Conservation (phyloP, 2,329 filamentous ascomycete species). For the Mycosphaerella sp. region DNA sequence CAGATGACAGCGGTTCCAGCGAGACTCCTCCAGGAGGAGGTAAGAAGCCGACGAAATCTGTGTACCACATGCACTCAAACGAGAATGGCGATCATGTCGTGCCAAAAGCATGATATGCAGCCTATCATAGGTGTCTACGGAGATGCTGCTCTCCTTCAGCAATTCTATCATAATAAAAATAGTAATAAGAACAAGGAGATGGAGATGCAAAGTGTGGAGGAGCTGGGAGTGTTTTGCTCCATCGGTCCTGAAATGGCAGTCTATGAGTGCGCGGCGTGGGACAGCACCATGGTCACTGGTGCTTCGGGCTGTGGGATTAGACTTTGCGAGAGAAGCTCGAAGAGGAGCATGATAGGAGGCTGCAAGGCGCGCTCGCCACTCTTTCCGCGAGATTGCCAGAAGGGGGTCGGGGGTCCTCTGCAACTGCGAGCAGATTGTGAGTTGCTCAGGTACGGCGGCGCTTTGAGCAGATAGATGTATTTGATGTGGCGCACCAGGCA, state of each 20-base stretch:
- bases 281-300: slow-evolving; percentile 8
- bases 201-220: slow-evolving; percentile 4
- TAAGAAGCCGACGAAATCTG: neutral
- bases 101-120: slow-evolving; percentile 31
- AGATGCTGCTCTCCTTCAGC: slow-evolving; percentile 23
- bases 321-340: slow-evolving; percentile 29
- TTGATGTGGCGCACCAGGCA: slow-evolving; percentile 1
- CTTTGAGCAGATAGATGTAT: slow-evolving; percentile 23
- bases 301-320: slow-evolving; percentile 28
- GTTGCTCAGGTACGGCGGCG: slow-evolving; percentile 31
- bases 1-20: too few relatives aligned
- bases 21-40: too few relatives aligned
- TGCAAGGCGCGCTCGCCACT: slow-evolving; percentile 25
- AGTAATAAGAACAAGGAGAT: too few relatives aligned
- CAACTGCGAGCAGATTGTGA: slow-evolving; percentile 34
- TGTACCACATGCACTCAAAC: slow-evolving; percentile 34
- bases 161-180: slow-evolving; percentile 3
- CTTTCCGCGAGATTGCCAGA: slow-evolving; percentile 11
- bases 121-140: slow-evolving; percentile 22
- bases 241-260: slow-evolving; percentile 39
- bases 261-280: slow-evolving; percentile 31
- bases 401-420: slow-evolving; percentile 13
- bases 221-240: slow-evolving; percentile 36
- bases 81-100: slow-evolving; percentile 35
- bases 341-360: slow-evolving; percentile 19